A percentile compares a stretch with the other conserved stretches of the same genome.
Conservation (phyloP, 352 stramenopile genomes). For the Phytophthora quininea region DNA sequence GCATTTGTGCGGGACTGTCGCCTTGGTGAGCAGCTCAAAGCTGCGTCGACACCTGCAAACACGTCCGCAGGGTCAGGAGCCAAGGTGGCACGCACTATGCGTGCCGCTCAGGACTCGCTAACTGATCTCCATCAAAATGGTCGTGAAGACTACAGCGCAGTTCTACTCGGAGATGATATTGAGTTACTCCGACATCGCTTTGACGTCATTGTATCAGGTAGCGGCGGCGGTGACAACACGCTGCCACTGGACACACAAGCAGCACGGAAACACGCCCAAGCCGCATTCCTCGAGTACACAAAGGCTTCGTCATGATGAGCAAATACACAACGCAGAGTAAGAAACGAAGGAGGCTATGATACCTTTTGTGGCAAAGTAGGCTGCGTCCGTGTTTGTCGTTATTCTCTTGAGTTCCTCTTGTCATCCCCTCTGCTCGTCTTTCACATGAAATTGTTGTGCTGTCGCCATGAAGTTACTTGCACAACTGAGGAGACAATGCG, state of each 20-base stretch:
- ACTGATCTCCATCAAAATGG: slow-evolving; percentile 9
- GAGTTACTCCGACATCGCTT: slow-evolving; percentile 42
- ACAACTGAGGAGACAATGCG: not conserved
- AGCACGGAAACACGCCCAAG: slow-evolving; percentile 22
- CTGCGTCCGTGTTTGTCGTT: not conserved
- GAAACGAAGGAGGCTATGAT: no score
- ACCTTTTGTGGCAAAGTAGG: slow-evolving; percentile 1
- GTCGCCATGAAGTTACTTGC: not conserved
- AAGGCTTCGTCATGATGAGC: slow-evolving; percentile 14
- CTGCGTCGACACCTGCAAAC: slow-evolving; percentile 32
- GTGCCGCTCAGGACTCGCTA: slow-evolving; percentile 26
- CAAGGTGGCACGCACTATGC: slow-evolving; percentile 54
- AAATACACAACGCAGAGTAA: not conserved
- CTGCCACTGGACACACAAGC: slow-evolving; percentile 11
- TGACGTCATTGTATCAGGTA: slow-evolving; percentile 42
- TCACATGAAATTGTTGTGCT: not conserved
- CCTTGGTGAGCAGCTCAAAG: slow-evolving; percentile 54
- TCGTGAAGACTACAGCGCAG: not conserved
- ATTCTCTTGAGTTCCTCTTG: not conserved
- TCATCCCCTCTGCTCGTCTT: slow-evolving; percentile 3
- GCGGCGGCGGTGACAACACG: slow-evolving; percentile 8
- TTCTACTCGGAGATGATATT: slow-evolving; percentile 15
- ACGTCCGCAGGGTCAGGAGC: slow-evolving; percentile 58
- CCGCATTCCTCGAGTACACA: slow-evolving; percentile 44
- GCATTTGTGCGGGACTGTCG: slow-evolving; percentile 64